A percentile compares a stretch with the other conserved stretches of the same genome.
Conservation (phyloP, 2,329 filamentous ascomycete species). For the Xylaria digitata region DNA sequence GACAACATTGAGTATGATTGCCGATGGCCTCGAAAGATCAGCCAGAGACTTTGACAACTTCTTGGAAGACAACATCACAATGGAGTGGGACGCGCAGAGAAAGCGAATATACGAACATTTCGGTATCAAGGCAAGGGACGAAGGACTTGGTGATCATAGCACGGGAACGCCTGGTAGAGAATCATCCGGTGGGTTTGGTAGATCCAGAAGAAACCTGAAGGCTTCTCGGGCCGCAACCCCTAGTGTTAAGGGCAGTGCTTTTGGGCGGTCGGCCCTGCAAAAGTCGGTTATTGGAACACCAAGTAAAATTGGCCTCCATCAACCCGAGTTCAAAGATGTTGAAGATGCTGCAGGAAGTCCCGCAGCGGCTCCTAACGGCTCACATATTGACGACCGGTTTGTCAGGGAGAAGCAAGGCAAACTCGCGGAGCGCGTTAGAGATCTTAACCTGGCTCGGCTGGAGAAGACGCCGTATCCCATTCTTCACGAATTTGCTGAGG, state of each 20-base stretch:
- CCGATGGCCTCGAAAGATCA: slow-evolving; percentile 89
- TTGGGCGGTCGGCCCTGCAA: slow-evolving; percentile 74
- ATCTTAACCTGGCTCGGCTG: slow-evolving; percentile 79
- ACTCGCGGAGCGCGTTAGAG: slow-evolving; percentile 82
- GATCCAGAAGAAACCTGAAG: slow-evolving; percentile 64
- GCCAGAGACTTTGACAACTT: slow-evolving; percentile 93
- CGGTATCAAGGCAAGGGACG: slow-evolving; percentile 76
- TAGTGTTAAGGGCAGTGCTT: slow-evolving; percentile 65
- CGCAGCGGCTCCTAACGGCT: slow-evolving; percentile 58
- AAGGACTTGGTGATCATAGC: slow-evolving; percentile 50
- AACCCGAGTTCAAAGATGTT: slow-evolving; percentile 75
- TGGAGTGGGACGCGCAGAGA: slow-evolving; percentile 95
- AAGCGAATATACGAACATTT: slow-evolving; percentile 97
- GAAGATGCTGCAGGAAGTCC: slow-evolving; percentile 66
- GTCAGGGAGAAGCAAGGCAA: slow-evolving; percentile 85
- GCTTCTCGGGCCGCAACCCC: slow-evolving; percentile 50
- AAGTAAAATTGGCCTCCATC: slow-evolving; percentile 72
- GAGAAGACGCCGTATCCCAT: slow-evolving; percentile 76
- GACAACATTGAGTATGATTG: slow-evolving; percentile 90
- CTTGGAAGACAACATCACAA: slow-evolving; percentile 91
- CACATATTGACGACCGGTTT: slow-evolving; percentile 77
- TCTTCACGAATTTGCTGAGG: slow-evolving; percentile 77
- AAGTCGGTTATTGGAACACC: slow-evolving; percentile 90
- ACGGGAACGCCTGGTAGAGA: slow-evolving; percentile 57
- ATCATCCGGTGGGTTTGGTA: slow-evolving; percentile 68